phyloP scores from a whole-genome alignment of 768 basidiomycete species.

The Polyporus arcularius region DNA sequence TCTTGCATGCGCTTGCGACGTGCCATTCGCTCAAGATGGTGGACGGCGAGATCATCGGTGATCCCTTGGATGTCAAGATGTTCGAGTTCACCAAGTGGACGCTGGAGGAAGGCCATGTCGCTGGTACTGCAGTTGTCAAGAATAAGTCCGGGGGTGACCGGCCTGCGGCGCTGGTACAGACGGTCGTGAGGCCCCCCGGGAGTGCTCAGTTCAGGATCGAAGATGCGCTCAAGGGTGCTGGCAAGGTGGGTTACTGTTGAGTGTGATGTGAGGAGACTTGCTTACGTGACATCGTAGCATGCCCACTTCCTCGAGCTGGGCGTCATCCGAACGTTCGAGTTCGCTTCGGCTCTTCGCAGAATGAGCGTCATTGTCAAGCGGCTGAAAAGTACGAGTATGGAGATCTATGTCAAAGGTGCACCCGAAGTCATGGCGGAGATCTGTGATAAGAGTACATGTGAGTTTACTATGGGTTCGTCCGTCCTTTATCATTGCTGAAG shows the following conservation, averaged over 20 bases:
- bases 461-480: slow-evolving; percentile 35
- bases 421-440: slow-evolving; percentile 98
- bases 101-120: slow-evolving; percentile 83
- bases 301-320: slow-evolving; percentile 97
- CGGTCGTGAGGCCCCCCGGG: slow-evolving; percentile 95
- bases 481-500: not conserved
- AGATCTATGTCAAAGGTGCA: slow-evolving; percentile 98
- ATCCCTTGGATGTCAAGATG: slow-evolving; percentile 97
- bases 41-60: slow-evolving; percentile 85
- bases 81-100: slow-evolving; percentile 97
- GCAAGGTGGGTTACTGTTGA: slow-evolving; percentile 54
- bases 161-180: slow-evolving; percentile 91
- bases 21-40: slow-evolving; percentile 95
- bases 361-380: slow-evolving; percentile 99
- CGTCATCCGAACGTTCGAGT: slow-evolving; percentile 95
- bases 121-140: slow-evolving; percentile 72
- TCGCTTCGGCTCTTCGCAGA: slow-evolving; percentile 86
- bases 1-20: slow-evolving; percentile 91
- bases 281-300: slow-evolving; percentile 54
- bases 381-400: slow-evolving; percentile 93
- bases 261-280: slow-evolving; percentile 1
- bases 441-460: slow-evolving; percentile 90
- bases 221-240: slow-evolving; percentile 85
- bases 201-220: slow-evolving; percentile 87
- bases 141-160: slow-evolving; percentile 58